phyloP scores from a whole-genome alignment of 192 early-diverging fungal species.

The Mortierella claussenii region DNA sequence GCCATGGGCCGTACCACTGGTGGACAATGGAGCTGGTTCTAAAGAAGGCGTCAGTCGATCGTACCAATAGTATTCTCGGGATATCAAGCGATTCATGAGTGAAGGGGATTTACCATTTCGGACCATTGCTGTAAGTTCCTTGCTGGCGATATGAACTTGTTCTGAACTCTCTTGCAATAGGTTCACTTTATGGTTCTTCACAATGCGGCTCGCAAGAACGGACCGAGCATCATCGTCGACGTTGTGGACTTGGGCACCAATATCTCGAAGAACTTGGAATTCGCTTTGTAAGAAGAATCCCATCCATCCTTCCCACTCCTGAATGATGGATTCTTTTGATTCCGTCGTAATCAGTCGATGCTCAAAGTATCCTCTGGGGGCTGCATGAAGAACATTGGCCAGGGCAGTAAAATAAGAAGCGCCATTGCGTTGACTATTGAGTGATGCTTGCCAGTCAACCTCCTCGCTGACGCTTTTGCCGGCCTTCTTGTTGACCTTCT shows the following conservation, averaged over 20 bases:
- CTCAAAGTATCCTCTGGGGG: constrained; percentile 33
- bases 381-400: constrained; percentile 10
- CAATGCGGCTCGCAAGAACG: constrained; percentile 26
- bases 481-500: no score
- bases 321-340: constrained; percentile 22
- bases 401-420: constrained; percentile 22
- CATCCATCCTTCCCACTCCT: constrained; percentile 25
- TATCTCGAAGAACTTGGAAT: constrained; percentile 16
- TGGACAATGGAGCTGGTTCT: no score
- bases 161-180: constrained; percentile 18
- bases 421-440: constrained; percentile 7
- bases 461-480: no score
- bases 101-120: no score
- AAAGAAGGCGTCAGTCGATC: no score
- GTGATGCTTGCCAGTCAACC: constrained; percentile 23
- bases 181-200: constrained; percentile 22
- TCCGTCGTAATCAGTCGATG: constrained; percentile 18
- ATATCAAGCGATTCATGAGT: no score
- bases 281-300: constrained; percentile 5
- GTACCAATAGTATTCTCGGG: no score
- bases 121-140: no score
- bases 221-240: constrained; percentile 28
- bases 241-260: constrained; percentile 15
- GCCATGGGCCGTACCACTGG: no score
- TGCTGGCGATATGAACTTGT: constrained; percentile 23